phyloP scores from a whole-genome alignment of 2,329 filamentous ascomycete genomes.

The Colletotrichum siamense region DNA sequence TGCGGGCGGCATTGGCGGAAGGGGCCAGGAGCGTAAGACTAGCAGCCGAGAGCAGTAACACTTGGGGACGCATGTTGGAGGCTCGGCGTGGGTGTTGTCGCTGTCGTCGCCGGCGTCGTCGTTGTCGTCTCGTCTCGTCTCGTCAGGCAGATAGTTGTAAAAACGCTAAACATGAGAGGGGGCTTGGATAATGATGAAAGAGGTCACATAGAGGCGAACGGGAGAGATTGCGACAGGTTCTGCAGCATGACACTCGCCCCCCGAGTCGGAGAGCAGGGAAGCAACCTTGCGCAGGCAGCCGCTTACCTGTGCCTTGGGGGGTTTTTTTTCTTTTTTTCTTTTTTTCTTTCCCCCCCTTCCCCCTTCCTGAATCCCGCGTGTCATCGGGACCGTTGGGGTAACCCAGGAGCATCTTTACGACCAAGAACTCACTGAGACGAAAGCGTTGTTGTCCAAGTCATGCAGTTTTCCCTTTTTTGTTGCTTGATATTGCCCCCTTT shows the following conservation, averaged over 20 bases:
- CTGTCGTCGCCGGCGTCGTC: not conserved
- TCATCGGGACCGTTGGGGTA: not conserved
- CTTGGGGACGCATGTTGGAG: slow-evolving; percentile 9
- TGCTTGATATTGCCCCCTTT: not conserved
- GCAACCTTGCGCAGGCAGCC: not conserved
- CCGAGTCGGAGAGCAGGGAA: not conserved
- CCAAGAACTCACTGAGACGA: not conserved
- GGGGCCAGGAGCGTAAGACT: slow-evolving; percentile 26
- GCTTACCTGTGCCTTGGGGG: not conserved
- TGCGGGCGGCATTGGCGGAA: slow-evolving; percentile 32
- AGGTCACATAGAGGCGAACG: slow-evolving; percentile 23
- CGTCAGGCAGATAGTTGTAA: not conserved
- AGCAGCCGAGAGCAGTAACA: not conserved
- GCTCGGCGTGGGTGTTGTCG: not conserved
- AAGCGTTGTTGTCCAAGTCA: not conserved
- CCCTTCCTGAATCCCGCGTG: not conserved
- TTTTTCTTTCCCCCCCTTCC: not conserved
- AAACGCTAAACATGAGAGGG: not conserved
- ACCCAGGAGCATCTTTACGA: not conserved
- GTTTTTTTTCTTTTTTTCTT: too few species aligned
- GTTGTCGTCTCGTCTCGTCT: not conserved
- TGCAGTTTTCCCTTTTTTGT: not conserved
- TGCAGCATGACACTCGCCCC: not conserved
- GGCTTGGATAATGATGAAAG: not conserved
- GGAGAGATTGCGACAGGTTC: not conserved